These are phyloP conservation scores for Neurospora sp. DNA, from an alignment of 2,329 filamentous ascomycete genomes.

Conservation along the genomic window DNA sequence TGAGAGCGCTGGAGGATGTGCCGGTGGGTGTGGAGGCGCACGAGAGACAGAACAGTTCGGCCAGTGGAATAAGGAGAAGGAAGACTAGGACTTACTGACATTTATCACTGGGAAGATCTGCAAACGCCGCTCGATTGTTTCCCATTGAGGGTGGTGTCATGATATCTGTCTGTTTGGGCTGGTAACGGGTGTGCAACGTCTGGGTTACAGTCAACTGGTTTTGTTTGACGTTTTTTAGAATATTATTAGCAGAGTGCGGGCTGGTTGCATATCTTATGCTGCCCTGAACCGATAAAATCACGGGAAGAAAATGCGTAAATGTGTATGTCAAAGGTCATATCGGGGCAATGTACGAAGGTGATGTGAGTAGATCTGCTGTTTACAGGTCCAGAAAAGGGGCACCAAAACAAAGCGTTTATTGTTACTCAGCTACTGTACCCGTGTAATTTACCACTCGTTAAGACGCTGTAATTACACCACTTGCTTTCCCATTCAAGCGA, in stretches of 20 bases:
- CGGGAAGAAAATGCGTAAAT: not conserved
- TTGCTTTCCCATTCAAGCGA: not conserved
- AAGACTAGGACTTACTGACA: conserved; percentile 3
- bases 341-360: not conserved
- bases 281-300: not conserved
- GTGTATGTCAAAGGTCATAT: not conserved
- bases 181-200: not conserved
- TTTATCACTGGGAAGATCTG: not conserved
- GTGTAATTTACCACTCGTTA: not conserved
- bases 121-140: not conserved
- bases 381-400: not conserved
- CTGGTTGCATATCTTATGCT: not conserved
- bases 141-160: not conserved
- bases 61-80: conserved; percentile 1
- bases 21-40: conserved; percentile 11
- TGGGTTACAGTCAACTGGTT: not conserved
- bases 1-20: conserved; percentile 13
- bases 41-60: not conserved
- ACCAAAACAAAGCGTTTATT: not conserved
- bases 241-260: not conserved
- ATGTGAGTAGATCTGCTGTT: not conserved
- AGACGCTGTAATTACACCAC: not conserved
- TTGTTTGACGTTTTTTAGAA: not conserved
- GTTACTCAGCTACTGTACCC: not conserved
- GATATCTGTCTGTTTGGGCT: not conserved